Evolutionary conservation across 345 rosid genomes (phyloP), one percentile per base, ranked within the genome.

Genomic region (Crucihimalaya himalaica): DNA sequence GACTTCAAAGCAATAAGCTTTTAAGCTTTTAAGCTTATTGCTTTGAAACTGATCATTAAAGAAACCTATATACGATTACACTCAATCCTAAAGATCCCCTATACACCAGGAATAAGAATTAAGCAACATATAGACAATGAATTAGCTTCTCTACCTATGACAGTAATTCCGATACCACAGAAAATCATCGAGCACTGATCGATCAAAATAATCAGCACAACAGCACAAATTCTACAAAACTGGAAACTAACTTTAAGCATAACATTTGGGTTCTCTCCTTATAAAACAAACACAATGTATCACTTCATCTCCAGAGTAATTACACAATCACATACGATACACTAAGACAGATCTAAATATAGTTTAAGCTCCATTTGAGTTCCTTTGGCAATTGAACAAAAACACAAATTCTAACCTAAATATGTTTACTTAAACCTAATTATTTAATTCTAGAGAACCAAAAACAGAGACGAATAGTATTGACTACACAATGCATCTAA

Each of bases 351-450:
- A 2, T 2, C 32, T 13, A 43, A 61, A 6, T 53, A 61, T 11
- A 40, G 54, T 8, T 12, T 31, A 31, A 54, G 48, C 47, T 27
- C 69, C 4, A 63, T 19, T 45, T 63, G 53, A 40, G 12, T 6
- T 43, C 25, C 0, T 13, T 71, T 29, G 32, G 2, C 61, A 71
- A 68, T 43, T 69, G 25, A 52, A 53, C 46, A 63, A 50, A 4
- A 46, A 4, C 1, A 66, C 23, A 14, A 67, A 2, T 25, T 28
- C 42, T 39, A 47, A 47, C 57, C 42, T 32, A 57, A 74, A 58
- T 46, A 5, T 7, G n/a, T 15, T 21, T 72, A 35, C 28, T 63
- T 53, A 18, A 31, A 42, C 47, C 31, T 35, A 42, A 43, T 4
- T 21, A 40, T 21, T 6, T 0, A 29, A 51, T 45, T 31, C 5